Evolutionary conservation across 73 alveolate species (phyloP), one percentile per base, ranked within the genome.

Genomic region (Paramecium biaurelia): DNA sequence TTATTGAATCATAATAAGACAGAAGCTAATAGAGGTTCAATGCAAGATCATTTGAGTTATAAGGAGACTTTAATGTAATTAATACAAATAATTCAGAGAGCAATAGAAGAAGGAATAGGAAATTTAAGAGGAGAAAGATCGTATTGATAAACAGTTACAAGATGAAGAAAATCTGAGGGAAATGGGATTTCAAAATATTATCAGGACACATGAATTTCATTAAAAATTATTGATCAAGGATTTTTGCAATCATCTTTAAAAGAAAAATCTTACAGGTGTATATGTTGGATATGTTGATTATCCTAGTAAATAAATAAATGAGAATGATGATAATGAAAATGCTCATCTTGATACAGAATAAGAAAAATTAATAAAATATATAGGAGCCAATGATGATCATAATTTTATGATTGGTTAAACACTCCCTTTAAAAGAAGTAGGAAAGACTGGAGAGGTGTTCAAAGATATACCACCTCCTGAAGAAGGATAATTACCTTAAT

Each of bases 271-370:
- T 21, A 97, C 99, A 28, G 99, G 99, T 23, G 99, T 97, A 18
- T 98, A 98, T 89, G 92, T 98, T 38, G 99, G 99, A 23, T 43
- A 88, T 32, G 94, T 95, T 23, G 99, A 89, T 49, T 89, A 42
- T 32, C 74, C 79, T 15, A 82, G 30, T 58, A 89, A 89, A 95
- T 7, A 67, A 49, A 85, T 96, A 93, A 56, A 85, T 93, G 93
- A 92, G 70, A 47, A 86, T 72, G 85, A 96, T 3, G 99, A 98
- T 85, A 99, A 96, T 79, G 99, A 96, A 57, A 93, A 85, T 58
- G 99, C 99, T 4, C 99, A 98, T 76, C 92, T 95, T 14, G 98
- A 98, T 92, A 95, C 88, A 0, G 96, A 96, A 23, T 93, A 93
- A 26, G 96, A 97, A 10, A 85, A 92, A 85, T 95, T 93, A 9